Conservation (phyloP, 345 rosid genomes). For the Salix dunnii region DNA sequence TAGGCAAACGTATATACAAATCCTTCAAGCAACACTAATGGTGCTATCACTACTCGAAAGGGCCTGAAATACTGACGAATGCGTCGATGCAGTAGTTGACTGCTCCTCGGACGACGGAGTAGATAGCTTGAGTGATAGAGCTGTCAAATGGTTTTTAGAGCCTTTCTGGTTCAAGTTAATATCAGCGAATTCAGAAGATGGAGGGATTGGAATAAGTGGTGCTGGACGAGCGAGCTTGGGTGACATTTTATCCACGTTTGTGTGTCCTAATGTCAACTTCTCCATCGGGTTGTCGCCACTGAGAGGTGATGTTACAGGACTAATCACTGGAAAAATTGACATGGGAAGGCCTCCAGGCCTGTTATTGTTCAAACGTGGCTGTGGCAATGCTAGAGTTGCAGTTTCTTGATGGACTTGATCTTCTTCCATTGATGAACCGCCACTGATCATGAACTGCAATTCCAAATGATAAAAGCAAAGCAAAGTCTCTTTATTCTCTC, state of each 20-base stretch:
- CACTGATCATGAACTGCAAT: conserved; percentile 26
- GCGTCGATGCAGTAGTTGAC: conserved; percentile 37
- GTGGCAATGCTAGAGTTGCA: conserved; percentile 1
- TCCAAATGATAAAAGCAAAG: neutral
- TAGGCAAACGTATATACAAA: neutral
- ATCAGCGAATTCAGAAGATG: conserved; percentile 66
- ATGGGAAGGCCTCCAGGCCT: conserved; percentile 20
- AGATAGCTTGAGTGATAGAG: conserved; percentile 53
- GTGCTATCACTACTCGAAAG: conserved; percentile 64
- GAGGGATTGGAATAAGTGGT: conserved; percentile 54
- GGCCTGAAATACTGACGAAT: conserved; percentile 44
- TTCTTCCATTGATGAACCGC: conserved; percentile 39
- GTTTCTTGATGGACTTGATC: conserved; percentile 27
- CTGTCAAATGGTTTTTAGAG: conserved; percentile 29
- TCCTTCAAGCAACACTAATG: conserved; percentile 64
- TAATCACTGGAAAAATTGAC: conserved; percentile 33
- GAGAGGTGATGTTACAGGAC: conserved; percentile 16
- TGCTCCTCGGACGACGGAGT: conserved; percentile 44
- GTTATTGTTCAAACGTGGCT: conserved; percentile 15
- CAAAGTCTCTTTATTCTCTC: neutral
- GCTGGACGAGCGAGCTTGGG: conserved; percentile 43
- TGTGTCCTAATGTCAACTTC: conserved; percentile 29
- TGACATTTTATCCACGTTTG: conserved; percentile 5
- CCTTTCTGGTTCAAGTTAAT: conserved; percentile 43
- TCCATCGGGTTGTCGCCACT: conserved; percentile 27